Percentiles rank a stretch among this genome's conserved stretches.
Evolutionary conservation across 2,329 filamentous ascomycete species (phyloP).

Genomic region (Periconia sp.): DNA sequence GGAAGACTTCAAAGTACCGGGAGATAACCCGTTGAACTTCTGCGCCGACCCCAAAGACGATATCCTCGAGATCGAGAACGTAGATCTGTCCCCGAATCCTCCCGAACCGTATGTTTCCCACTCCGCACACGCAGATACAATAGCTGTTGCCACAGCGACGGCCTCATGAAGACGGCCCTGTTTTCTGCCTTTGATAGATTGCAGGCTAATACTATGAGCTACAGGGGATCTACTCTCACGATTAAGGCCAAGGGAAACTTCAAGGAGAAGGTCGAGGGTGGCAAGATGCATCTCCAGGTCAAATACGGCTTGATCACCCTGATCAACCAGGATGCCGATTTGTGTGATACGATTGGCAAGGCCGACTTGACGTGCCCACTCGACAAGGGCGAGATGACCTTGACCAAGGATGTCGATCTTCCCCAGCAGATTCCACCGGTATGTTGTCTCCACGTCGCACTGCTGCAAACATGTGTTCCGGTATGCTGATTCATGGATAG

Average conservation of each 20-base stretch:
- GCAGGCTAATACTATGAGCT: slow-evolving; percentile 5
- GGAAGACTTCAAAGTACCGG: slow-evolving; percentile 68
- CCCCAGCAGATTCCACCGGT: slow-evolving; percentile 87
- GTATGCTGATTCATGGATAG: slow-evolving; percentile 48
- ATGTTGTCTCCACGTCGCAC: slow-evolving; percentile 44
- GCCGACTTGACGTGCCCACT: slow-evolving; percentile 89
- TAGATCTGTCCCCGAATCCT: slow-evolving; percentile 84
- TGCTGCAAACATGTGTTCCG: background rate
- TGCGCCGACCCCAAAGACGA: slow-evolving; percentile 72
- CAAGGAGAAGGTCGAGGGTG: slow-evolving; percentile 71
- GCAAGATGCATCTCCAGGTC: slow-evolving; percentile 80
- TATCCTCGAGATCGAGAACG: slow-evolving; percentile 73
- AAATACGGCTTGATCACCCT: slow-evolving; percentile 94
- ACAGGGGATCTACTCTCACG: slow-evolving; percentile 73
- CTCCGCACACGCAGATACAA: background rate
- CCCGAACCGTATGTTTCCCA: slow-evolving; percentile 71
- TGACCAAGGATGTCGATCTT: slow-evolving; percentile 82
- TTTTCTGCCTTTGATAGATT: background rate
- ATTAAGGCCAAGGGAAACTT: slow-evolving; percentile 82
- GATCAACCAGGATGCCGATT: slow-evolving; percentile 75
- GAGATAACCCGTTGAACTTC: slow-evolving; percentile 81
- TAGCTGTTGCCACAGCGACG: background rate
- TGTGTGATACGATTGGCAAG: slow-evolving; percentile 87
- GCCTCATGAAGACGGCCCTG: background rate
- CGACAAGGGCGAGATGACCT: slow-evolving; percentile 70